Evolutionary conservation across 441 rosid genomes (phyloP).

Genomic region (Dalechampia spathulata): DNA sequence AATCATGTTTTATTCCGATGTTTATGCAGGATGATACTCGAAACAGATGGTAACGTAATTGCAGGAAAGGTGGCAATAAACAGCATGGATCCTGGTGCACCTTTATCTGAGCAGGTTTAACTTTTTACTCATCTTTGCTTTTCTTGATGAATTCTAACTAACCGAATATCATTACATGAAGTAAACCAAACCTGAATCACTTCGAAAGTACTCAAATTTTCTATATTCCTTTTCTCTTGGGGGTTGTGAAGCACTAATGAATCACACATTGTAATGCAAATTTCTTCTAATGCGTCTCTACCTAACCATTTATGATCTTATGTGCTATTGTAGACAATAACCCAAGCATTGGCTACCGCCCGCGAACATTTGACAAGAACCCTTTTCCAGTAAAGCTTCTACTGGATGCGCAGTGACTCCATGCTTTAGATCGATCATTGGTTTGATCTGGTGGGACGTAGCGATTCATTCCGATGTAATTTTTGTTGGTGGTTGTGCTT

Average conservation of each 20-base stretch:
- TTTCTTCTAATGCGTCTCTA: too few species aligned
- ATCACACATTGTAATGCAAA: too few species aligned
- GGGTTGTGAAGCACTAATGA: too few species aligned
- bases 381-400: slow-evolving; percentile 35
- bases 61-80: slow-evolving; percentile 89
- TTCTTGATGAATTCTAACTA: background rate
- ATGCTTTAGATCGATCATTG: background rate
- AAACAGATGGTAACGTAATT: slow-evolving; percentile 68
- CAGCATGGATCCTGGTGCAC: slow-evolving; percentile 66
- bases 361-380: slow-evolving; percentile 59
- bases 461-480: background rate
- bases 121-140: background rate
- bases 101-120: slow-evolving; percentile 85
- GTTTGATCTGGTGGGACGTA: background rate
- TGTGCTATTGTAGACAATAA: slow-evolving; percentile 35
- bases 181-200: too few species aligned
- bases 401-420: background rate
- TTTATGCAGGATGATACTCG: slow-evolving; percentile 74
- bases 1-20: too few species aligned
- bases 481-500: background rate
- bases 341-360: slow-evolving; percentile 57
- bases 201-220: too few species aligned
- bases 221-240: too few species aligned
- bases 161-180: background rate
- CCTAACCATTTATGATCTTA: too few species aligned